These are phyloP conservation scores for Panus rudis DNA, from an alignment of 768 basidiomycete species.

Conservation along the genomic window DNA sequence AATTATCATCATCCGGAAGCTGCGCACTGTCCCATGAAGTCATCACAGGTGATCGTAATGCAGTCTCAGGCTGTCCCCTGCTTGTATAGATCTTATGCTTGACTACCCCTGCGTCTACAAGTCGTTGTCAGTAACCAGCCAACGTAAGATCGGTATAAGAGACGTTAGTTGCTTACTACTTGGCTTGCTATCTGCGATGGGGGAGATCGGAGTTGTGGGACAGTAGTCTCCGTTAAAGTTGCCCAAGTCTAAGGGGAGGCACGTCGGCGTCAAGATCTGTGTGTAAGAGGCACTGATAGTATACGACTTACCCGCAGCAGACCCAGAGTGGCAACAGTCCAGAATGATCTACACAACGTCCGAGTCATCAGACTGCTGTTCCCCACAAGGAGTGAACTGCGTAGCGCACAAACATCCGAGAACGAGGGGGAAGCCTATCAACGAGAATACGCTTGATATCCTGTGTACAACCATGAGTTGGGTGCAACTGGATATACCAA, in stretches of 20 bases:
- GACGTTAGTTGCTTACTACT: background rate
- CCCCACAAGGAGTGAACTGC: background rate
- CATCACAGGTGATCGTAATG: too few species aligned
- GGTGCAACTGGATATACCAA: background rate
- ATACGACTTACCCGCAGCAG: slow-evolving; percentile 10
- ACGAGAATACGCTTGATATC: slow-evolving; percentile 18
- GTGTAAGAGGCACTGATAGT: background rate
- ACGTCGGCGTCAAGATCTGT: background rate
- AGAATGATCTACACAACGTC: slow-evolving; percentile 17
- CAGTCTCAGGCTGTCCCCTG: too few species aligned
- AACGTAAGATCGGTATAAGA: background rate
- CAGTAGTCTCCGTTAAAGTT: background rate
- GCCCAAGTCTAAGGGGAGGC: slow-evolving; percentile 1
- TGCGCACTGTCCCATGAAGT: too few species aligned
- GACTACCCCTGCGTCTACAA: too few species aligned
- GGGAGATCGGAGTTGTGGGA: background rate
- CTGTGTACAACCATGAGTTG: slow-evolving; percentile 1
- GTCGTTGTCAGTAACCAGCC: background rate
- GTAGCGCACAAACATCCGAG: slow-evolving; percentile 14
- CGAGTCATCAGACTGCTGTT: too few species aligned
- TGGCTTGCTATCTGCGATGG: background rate
- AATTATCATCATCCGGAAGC: too few species aligned
- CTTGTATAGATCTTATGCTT: too few species aligned
- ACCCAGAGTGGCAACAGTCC: slow-evolving; percentile 24
- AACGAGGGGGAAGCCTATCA: slow-evolving; percentile 15